phyloP scores from a whole-genome alignment of 1,284 basidiomycete species.

The Rhodotorula sp. region DNA sequence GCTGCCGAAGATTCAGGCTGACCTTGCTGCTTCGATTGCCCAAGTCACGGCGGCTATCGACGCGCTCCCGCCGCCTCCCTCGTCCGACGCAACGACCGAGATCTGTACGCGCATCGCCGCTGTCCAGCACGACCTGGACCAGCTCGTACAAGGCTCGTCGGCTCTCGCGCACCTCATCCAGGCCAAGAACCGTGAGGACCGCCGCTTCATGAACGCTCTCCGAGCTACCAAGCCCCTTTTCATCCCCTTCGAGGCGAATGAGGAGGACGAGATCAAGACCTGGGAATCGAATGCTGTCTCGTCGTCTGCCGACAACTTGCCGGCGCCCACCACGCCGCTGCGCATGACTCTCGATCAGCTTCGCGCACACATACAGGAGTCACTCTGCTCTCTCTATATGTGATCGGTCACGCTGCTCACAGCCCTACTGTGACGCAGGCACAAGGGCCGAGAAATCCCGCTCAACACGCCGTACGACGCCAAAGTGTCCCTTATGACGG shows the following conservation, averaged over 20 bases:
- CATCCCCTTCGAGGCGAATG: constrained; percentile 16
- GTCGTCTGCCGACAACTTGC: neutral
- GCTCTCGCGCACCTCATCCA: constrained; percentile 3
- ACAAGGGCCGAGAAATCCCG: constrained; percentile 66
- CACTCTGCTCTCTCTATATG: constrained; percentile 54
- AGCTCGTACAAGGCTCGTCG: constrained; percentile 50
- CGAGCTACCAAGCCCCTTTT: constrained; percentile 15
- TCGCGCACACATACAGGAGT: constrained; percentile 53
- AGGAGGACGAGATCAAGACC: neutral
- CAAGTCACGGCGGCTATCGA: constrained; percentile 58
- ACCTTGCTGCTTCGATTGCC: constrained; percentile 51
- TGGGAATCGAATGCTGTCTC: neutral
- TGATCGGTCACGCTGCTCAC: constrained; percentile 43
- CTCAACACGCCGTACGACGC: constrained; percentile 65
- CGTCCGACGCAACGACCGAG: constrained; percentile 56
- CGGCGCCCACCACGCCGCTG: neutral
- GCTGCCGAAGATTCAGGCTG: constrained; percentile 60
- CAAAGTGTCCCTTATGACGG: constrained; percentile 56
- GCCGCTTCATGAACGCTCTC: constrained; percentile 17
- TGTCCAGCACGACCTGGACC: constrained; percentile 42
- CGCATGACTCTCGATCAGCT: constrained; percentile 51
- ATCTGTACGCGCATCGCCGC: constrained; percentile 45
- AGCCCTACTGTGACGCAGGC: constrained; percentile 51
- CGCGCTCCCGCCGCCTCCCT: constrained; percentile 49
- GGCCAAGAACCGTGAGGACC: constrained; percentile 50